Base-by-base conservation (phyloP, 2,329 filamentous ascomycete genomes). In the Simplicillium sp. region DNA sequence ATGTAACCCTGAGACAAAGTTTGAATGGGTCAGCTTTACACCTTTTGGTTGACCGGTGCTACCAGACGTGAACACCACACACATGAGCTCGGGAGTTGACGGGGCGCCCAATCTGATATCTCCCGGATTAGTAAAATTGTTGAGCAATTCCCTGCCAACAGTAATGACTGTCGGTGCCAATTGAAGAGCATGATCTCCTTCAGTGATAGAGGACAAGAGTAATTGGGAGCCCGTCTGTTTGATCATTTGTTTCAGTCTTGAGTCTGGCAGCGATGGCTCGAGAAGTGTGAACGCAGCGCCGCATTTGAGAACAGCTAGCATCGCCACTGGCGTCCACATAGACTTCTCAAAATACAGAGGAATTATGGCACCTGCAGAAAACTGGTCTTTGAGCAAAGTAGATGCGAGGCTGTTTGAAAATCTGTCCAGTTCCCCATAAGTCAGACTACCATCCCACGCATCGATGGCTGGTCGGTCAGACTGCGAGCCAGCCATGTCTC, bases 101-200 rank as follows among this genome's bases (percentile, higher is more conserved):
- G 3, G n/a, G 16, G 29, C 33, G 38, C 37, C 12, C 42, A 20
- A 50, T 29, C 28, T 54, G 53, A 1, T 46, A 39, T 15, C 12
- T 33, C 6, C 31, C 12, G 31, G 31, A 33, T 33, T 5, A 15
- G 12, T 33, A 5, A 11, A 13, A 13, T 11, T 33, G 12, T 13
- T 7, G 12, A 15, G 12, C 13, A 33, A 7, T 15, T 33, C 6
- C 7, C 12, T 15, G 31, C 12, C 31, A 11, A 33, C 31, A 33
- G 15, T 33, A 11, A 15, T 33, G 12, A 15, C 7, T 5, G 15
- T 13, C 5, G 31, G 15, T 13, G 15, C 31, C 13, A 33, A 15
- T 13, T 15, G 6, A 13, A 7, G 12, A 15, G 31, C 31, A 39
- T 20, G 11, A 37, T 3, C 14, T 40, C 6, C 2, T 5, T 33